A percentile compares a stretch with the other conserved stretches of the same genome.
phyloP scores from a whole-genome alignment of 2,329 filamentous ascomycete genomes.

The Domatiomyces catenatus region DNA sequence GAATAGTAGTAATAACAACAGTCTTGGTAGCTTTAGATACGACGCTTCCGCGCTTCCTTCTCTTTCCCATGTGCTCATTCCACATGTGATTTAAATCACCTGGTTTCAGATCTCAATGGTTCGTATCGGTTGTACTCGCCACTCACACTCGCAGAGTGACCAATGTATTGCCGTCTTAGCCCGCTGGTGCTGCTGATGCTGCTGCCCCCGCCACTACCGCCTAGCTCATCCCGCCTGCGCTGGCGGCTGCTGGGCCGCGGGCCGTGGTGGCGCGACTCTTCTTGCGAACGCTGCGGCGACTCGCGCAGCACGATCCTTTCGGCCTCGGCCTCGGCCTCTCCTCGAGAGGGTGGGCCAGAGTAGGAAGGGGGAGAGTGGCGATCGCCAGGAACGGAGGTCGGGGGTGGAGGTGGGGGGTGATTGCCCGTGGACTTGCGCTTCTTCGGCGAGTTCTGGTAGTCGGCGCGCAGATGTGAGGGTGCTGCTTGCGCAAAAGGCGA shows the following conservation, averaged over 20 bases:
- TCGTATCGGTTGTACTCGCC: background rate
- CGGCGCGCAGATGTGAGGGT: slow-evolving; percentile 36
- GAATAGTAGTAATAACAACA: background rate
- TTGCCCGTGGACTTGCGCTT: slow-evolving; percentile 60
- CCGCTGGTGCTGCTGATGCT: background rate
- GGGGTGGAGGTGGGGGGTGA: slow-evolving; percentile 36
- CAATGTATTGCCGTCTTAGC: background rate
- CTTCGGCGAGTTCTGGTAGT: slow-evolving; percentile 60
- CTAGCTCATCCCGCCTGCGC: slow-evolving; percentile 15
- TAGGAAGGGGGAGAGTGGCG: slow-evolving; percentile 26
- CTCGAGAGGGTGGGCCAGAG: slow-evolving; percentile 41
- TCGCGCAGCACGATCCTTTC: slow-evolving; percentile 43
- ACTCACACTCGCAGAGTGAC: background rate
- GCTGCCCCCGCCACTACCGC: slow-evolving; percentile 4
- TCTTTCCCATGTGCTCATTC: background rate
- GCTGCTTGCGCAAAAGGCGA: slow-evolving; percentile 30
- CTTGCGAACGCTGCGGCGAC: slow-evolving; percentile 43
- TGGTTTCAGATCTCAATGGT: background rate
- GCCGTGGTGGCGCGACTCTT: slow-evolving; percentile 13
- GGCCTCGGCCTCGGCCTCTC: slow-evolving; percentile 34
- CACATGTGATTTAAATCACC: background rate
- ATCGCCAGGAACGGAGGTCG: slow-evolving; percentile 35
- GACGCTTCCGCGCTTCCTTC: background rate
- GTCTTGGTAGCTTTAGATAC: background rate
- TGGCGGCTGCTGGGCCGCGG: slow-evolving; percentile 17